These are phyloP conservation scores for Suillus americanus DNA, from an alignment of 768 basidiomycete species.

Conservation along the genomic window DNA sequence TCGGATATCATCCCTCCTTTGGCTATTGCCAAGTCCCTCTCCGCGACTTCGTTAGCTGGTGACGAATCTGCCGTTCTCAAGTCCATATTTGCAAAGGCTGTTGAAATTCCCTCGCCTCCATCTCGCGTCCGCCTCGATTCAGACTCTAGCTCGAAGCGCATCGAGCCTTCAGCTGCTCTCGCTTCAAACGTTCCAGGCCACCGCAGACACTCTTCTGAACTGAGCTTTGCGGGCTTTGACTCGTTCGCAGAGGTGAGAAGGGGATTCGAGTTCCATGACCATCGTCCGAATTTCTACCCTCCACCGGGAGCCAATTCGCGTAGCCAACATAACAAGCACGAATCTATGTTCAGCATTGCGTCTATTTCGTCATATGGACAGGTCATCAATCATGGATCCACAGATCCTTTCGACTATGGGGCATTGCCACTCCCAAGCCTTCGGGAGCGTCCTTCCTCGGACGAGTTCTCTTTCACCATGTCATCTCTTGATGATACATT, in stretches of 20 bases:
- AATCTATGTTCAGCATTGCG: slow-evolving; percentile 71
- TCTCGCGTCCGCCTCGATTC: slow-evolving; percentile 42
- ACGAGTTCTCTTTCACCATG: slow-evolving; percentile 58
- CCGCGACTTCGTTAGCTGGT: slow-evolving; percentile 41
- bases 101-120: slow-evolving; percentile 35
- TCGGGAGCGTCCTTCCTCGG: slow-evolving; percentile 54
- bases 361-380: slow-evolving; percentile 79
- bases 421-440: slow-evolving; percentile 41
- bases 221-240: slow-evolving; percentile 71
- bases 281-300: slow-evolving; percentile 67
- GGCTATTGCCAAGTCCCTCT: slow-evolving; percentile 48
- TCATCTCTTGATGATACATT: slow-evolving; percentile 72
- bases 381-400: slow-evolving; percentile 58
- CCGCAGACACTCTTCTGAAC: slow-evolving; percentile 42
- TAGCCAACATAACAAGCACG: slow-evolving; percentile 44
- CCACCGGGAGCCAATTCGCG: slow-evolving; percentile 40
- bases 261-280: slow-evolving; percentile 70
- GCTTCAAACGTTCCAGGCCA: slow-evolving; percentile 26
- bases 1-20: slow-evolving; percentile 77
- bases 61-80: slow-evolving; percentile 55
- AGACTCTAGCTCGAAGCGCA: slow-evolving; percentile 40
- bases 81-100: slow-evolving; percentile 52
- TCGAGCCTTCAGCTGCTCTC: slow-evolving; percentile 23
- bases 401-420: slow-evolving; percentile 76
- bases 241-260: slow-evolving; percentile 79